Evolutionary conservation across 208 protist species (phyloP).

Genomic region (Tritrichomonas musculus): DNA sequence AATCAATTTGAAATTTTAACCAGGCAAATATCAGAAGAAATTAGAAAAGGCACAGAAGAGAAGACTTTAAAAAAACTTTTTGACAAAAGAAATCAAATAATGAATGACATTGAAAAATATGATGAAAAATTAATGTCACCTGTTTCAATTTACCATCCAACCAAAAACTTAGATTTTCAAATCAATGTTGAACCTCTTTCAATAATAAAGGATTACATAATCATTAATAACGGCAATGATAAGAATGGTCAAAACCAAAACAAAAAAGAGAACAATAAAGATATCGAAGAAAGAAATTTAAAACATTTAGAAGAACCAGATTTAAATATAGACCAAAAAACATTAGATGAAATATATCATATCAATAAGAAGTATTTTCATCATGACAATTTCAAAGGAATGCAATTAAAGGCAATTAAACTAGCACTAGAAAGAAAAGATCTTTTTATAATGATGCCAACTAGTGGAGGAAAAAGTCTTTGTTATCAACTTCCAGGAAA

Average conservation of each 20-base stretch:
- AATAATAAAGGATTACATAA: neutral
- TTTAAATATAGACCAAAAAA: neutral
- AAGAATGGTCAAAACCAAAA: neutral
- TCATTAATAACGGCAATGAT: neutral
- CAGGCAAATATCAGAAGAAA: neutral
- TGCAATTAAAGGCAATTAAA: neutral
- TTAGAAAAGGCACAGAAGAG: neutral
- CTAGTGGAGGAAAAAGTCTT: conserved; percentile 31
- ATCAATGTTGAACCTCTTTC: neutral
- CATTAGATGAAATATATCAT: neutral
- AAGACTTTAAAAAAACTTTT: neutral
- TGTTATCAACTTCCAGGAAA: conserved; percentile 39
- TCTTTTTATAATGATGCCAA: conserved; percentile 17
- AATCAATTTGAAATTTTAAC: neutral
- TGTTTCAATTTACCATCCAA: neutral
- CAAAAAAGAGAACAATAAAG: neutral
- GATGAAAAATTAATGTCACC: neutral
- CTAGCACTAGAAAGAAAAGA: neutral
- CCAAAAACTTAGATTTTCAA: neutral
- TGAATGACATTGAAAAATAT: neutral
- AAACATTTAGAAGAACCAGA: neutral
- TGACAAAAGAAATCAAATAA: neutral
- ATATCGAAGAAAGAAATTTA: neutral
- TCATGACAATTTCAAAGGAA: neutral
- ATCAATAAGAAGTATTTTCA: neutral